Evolutionary conservation across 2,329 filamentous ascomycete species (phyloP).

Genomic region (Pestalotiopsis sp.): DNA sequence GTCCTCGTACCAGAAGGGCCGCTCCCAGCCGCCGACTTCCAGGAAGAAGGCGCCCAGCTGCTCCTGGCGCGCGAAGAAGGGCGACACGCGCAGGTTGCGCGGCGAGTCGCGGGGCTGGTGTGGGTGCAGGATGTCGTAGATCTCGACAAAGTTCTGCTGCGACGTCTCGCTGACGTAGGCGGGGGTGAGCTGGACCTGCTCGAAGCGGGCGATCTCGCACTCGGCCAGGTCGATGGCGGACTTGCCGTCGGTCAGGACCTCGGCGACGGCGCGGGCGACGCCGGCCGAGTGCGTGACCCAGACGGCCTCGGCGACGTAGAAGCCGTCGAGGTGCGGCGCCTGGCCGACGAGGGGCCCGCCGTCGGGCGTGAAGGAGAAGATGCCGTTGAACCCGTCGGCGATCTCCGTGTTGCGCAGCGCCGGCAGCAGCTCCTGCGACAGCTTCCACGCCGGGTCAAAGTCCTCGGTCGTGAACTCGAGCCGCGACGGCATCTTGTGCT

Average conservation of each 20-base stretch:
- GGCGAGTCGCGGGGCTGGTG: slow-evolving; percentile 59
- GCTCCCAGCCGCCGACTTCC: slow-evolving; percentile 63
- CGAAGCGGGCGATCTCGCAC: slow-evolving; percentile 63
- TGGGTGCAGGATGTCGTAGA: slow-evolving; percentile 67
- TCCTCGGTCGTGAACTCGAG: slow-evolving; percentile 62
- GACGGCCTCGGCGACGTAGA: slow-evolving; percentile 67
- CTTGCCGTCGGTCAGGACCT: slow-evolving; percentile 58
- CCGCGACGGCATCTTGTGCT: slow-evolving; percentile 66
- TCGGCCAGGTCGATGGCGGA: slow-evolving; percentile 60
- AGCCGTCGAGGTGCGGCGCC: slow-evolving; percentile 60
- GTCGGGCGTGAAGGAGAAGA: slow-evolving; percentile 69
- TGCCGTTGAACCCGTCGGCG: slow-evolving; percentile 64
- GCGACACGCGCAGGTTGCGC: slow-evolving; percentile 59
- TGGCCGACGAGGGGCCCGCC: slow-evolving; percentile 62
- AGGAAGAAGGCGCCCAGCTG: slow-evolving; percentile 63
- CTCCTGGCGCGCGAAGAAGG: slow-evolving; percentile 56
- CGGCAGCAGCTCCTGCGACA: slow-evolving; percentile 57
- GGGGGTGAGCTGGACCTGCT: slow-evolving; percentile 59
- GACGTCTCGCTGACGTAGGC: slow-evolving; percentile 62
- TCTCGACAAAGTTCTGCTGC: slow-evolving; percentile 63
- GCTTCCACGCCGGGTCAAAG: slow-evolving; percentile 62
- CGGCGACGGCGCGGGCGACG: slow-evolving; percentile 61
- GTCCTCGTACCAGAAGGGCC: slow-evolving; percentile 63
- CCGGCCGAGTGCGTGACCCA: slow-evolving; percentile 70
- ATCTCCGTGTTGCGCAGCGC: slow-evolving; percentile 52